Evolutionary conservation across 495 filamentous ascomycete genomes (phyloP), one percentile per base, ranked within the genome.

Genomic region (Aspergillus saccharolyticus): DNA sequence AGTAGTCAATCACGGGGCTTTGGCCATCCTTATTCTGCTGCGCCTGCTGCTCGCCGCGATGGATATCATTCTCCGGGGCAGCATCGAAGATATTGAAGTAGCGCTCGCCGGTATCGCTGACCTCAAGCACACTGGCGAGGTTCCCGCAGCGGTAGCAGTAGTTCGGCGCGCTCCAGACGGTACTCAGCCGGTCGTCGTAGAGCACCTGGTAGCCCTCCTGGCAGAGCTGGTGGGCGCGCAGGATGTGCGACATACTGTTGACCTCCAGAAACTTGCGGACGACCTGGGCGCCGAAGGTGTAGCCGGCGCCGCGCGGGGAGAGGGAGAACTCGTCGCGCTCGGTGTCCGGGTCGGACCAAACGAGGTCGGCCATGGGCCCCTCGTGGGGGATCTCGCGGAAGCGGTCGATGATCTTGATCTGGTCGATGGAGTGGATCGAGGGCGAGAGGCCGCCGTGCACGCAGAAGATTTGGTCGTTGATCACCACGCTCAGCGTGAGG

Each of bases 101-200:
- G 53, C 91, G 78, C 72, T 96, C 90, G 16, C 93, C 94, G 14
- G 84, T 83, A 69, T 96, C 90, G 67, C 89, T 89, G 44, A 98
- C 95, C 73, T 98, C 94, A 15, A 98, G 78, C 25, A 98, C 94
- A 73, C 90, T 96, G 10, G 94, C 94, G 82, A 97, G 86, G 67
- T 98, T 98, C 18, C 94, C 94, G 71, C 94, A 98, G 28, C 94
- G 89, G 70, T 98, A 98, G 75, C 94, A 98, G 80, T 98, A 98
- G 72, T 98, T 98, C 12, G 94, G 94, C 0, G 94, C 94, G 25
- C 89, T 95, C 94, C 94, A 98, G 4, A 98, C 94, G 4, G 95
- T 97, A 71, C 89, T 94, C 53, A 98, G 74, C 19, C 85, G 85
- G 71, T 97, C 91, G 68, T 97, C 94, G 70, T 94, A 98, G 5